Evolutionary conservation across 2,329 filamentous ascomycete genomes (phyloP).

Genomic region (Nemania bipapillata): DNA sequence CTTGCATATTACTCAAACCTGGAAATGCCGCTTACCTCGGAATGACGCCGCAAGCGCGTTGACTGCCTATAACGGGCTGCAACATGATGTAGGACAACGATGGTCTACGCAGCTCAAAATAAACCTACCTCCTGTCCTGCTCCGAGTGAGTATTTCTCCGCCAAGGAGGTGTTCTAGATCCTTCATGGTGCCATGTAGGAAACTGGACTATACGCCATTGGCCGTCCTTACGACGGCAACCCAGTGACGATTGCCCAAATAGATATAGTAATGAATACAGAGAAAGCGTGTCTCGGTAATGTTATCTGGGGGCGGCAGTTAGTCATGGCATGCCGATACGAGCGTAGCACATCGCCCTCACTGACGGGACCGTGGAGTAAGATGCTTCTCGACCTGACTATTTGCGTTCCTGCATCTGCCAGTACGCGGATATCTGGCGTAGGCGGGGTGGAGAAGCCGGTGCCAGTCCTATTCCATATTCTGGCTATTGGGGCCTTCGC

Average conservation of each 20-base stretch:
- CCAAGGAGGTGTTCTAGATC: constrained; percentile 8
- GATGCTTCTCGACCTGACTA: constrained; percentile 4
- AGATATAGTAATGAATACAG: constrained; percentile 5
- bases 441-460: constrained; percentile 18
- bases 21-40: not conserved
- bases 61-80: not conserved
- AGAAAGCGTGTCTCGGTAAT: constrained; percentile 7
- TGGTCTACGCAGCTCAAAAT: constrained; percentile 1
- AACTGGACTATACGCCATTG: not conserved
- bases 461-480: constrained; percentile 13
- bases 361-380: not conserved
- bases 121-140: not conserved
- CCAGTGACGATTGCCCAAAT: constrained; percentile 10
- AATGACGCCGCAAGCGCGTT: not conserved
- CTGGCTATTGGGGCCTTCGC: constrained; percentile 25
- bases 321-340: constrained; percentile 22
- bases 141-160: constrained; percentile 7
- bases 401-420: constrained; percentile 7
- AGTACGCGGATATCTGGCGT: not conserved
- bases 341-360: constrained; percentile 23
- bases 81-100: not conserved
- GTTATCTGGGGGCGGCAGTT: constrained; percentile 26
- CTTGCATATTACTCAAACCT: constrained; percentile 9
- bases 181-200: constrained; percentile 14
- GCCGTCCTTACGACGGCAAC: not conserved